Conservation (phyloP, 2,329 filamentous ascomycete species). For the Sporothrix pseudoabietina region DNA sequence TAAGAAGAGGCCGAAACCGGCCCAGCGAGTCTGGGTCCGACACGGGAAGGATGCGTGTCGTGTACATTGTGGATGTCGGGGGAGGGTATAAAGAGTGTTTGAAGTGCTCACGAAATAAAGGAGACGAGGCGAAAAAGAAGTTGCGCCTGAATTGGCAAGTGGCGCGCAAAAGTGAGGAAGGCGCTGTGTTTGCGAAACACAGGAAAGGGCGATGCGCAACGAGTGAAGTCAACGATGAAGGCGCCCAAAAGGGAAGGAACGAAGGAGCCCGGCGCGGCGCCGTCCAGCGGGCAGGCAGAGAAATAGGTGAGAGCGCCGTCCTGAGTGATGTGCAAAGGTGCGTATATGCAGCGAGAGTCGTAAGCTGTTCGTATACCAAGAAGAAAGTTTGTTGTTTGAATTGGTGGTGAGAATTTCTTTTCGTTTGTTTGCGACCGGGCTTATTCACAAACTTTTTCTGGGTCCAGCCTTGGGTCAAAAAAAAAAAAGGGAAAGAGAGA, state of each 20-base stretch:
- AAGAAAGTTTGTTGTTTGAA: background rate
- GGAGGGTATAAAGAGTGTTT: background rate
- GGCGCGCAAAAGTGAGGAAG: background rate
- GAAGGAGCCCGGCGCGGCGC: constrained; percentile 1
- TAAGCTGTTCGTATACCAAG: background rate
- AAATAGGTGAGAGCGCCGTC: constrained; percentile 7
- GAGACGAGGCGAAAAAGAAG: background rate
- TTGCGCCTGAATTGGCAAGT: background rate
- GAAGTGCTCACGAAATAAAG: background rate
- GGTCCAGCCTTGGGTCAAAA: constrained; percentile 13
- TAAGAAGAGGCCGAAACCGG: constrained; percentile 29
- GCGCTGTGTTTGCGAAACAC: background rate
- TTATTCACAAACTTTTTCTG: constrained; percentile 21
- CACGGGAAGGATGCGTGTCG: constrained; percentile 36
- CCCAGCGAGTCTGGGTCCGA: constrained; percentile 32
- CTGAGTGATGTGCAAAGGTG: background rate
- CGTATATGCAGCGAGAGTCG: background rate
- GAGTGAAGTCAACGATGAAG: background rate
- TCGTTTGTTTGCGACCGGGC: constrained; percentile 1
- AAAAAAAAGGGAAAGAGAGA: background rate
- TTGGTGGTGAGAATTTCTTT: background rate
- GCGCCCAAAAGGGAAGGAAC: background rate
- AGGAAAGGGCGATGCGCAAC: background rate
- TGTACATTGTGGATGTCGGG: constrained; percentile 28
- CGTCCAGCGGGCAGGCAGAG: constrained; percentile 31